phyloP scores from a whole-genome alignment of 2,329 filamentous ascomycete species.

The Exophiala mesophila region DNA sequence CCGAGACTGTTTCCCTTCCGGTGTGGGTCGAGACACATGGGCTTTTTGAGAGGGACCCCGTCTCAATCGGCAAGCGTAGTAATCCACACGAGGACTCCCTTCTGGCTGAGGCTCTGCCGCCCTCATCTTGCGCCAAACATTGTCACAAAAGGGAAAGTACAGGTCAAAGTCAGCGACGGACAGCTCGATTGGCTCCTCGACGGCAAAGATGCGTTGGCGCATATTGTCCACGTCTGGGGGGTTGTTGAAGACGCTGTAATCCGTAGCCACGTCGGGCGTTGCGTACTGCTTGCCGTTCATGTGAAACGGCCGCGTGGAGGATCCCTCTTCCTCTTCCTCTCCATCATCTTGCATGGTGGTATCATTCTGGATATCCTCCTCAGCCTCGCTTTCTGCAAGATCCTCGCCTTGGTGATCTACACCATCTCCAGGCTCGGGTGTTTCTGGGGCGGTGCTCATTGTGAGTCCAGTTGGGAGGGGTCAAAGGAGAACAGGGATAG shows the following conservation, averaged over 20 bases:
- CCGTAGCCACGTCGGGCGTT: conserved; percentile 13
- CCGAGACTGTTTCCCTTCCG: conserved; percentile 42
- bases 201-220: conserved; percentile 41
- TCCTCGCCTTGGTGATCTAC: conserved; percentile 16
- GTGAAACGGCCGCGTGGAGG: conserved; percentile 8
- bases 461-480: neutral
- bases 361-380: conserved; percentile 11
- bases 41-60: conserved; percentile 35
- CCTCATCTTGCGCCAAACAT: conserved; percentile 47
- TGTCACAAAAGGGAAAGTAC: conserved; percentile 47
- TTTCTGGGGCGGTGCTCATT: conserved; percentile 20
- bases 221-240: conserved; percentile 41
- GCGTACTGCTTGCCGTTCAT: conserved; percentile 16
- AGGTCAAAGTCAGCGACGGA: conserved; percentile 42
- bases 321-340: conserved; percentile 6
- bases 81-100: conserved; percentile 40
- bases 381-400: conserved; percentile 15
- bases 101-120: conserved; percentile 23
- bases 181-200: conserved; percentile 44
- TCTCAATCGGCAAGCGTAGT: conserved; percentile 45
- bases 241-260: conserved; percentile 36
- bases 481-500: neutral
- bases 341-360: conserved; percentile 14
- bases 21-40: conserved; percentile 36
- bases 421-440: conserved; percentile 13